A percentile compares a stretch with the other conserved stretches of the same genome.
Conservation (phyloP, 305 asterid genomes). For the Fraxinus latifolia region DNA sequence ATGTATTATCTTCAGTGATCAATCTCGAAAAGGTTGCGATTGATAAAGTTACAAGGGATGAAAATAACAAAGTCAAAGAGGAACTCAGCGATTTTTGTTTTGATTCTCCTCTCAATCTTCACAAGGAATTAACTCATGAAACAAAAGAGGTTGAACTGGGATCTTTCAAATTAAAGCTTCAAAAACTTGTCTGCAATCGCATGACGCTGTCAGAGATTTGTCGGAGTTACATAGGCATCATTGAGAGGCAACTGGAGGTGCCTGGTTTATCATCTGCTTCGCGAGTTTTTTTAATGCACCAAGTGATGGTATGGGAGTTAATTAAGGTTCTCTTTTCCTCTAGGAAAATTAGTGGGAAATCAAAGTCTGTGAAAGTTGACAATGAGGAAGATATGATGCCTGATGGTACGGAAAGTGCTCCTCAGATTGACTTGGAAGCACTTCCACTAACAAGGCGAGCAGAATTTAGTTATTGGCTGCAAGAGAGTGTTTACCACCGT, state of each 20-base stretch:
- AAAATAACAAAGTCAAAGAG: constrained; percentile 47
- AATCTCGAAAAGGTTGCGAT: constrained; percentile 79
- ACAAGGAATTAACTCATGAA: constrained; percentile 68
- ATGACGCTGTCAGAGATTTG: constrained; percentile 70
- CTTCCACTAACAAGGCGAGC: constrained; percentile 78
- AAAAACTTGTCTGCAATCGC: constrained; percentile 63
- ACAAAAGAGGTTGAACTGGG: constrained; percentile 55
- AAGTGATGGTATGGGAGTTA: constrained; percentile 86
- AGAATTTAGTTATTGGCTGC: constrained; percentile 86
- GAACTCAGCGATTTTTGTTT: constrained; percentile 73
- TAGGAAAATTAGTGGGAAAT: constrained; percentile 43
- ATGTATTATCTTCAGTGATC: constrained; percentile 69
- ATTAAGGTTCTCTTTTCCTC: constrained; percentile 82
- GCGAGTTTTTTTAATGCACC: constrained; percentile 79
- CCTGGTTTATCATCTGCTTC: constrained; percentile 53
- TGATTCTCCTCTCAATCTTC: constrained; percentile 70
- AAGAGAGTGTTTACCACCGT: constrained; percentile 83
- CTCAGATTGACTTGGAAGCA: constrained; percentile 69
- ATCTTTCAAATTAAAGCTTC: constrained; percentile 58
- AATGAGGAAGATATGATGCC: constrained; percentile 74
- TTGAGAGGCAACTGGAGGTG: constrained; percentile 80
- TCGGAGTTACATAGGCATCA: constrained; percentile 66
- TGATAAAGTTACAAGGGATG: constrained; percentile 70
- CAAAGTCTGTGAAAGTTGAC: constrained; percentile 48
- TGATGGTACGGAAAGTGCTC: constrained; percentile 51